Conservation (phyloP, 345 rosid genomes). For the Melastoma malabathricum region DNA sequence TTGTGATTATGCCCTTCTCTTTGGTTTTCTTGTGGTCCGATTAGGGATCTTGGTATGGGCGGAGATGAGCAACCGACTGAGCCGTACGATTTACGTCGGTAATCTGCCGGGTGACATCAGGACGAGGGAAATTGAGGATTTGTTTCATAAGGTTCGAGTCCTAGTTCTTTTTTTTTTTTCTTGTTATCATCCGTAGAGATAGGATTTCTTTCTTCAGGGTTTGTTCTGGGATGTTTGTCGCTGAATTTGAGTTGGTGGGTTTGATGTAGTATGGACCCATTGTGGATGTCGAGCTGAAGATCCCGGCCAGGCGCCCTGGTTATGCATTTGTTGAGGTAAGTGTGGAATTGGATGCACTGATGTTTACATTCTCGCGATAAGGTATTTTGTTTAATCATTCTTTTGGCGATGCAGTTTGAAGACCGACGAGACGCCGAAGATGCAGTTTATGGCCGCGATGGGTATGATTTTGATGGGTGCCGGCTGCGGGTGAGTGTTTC, state of each 20-base stretch:
- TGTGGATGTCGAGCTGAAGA: slow-evolving; percentile 82
- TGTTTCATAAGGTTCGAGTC: slow-evolving; percentile 62
- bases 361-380: too few species aligned
- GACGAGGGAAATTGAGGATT: slow-evolving; percentile 76
- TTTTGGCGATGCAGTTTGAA: slow-evolving; percentile 45
- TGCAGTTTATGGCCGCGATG: slow-evolving; percentile 85
- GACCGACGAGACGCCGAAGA: slow-evolving; percentile 93
- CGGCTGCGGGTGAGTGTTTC: slow-evolving; percentile 52
- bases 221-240: too few species aligned
- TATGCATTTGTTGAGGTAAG: slow-evolving; percentile 93
- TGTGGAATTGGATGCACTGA: neutral
- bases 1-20: neutral
- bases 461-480: slow-evolving; percentile 77
- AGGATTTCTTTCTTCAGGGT: too few species aligned
- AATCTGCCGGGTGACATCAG: slow-evolving; percentile 95
- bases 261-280: slow-evolving; percentile 77
- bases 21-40: neutral
- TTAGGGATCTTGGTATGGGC: slow-evolving; percentile 5
- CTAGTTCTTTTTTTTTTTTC: neutral
- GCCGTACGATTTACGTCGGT: slow-evolving; percentile 82
- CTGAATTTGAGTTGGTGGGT: neutral
- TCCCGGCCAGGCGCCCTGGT: slow-evolving; percentile 95
- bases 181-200: neutral
- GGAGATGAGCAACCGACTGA: slow-evolving; percentile 68
- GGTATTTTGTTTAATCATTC: neutral